phyloP scores from a whole-genome alignment of 2,329 filamentous ascomycete genomes.

The Penicillium sp. region DNA sequence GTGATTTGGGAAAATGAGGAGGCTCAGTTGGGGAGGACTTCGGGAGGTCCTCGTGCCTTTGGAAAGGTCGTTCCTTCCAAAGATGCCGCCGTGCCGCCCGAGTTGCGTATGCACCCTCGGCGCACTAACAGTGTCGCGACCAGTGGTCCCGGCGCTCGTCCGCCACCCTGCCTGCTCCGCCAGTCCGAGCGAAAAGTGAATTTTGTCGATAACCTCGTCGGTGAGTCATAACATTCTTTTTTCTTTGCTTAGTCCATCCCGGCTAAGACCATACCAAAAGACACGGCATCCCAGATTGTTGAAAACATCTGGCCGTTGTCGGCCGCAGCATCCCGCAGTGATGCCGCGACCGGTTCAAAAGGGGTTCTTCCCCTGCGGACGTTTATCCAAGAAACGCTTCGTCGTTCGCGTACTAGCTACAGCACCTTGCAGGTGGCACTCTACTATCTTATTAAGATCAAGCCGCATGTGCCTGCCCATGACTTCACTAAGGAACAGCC shows the following conservation, averaged over 20 bases:
- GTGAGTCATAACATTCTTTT: slow-evolving; percentile 63
- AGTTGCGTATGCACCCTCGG: slow-evolving; percentile 53
- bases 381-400: slow-evolving; percentile 96
- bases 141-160: slow-evolving; percentile 51
- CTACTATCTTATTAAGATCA: slow-evolving; percentile 94
- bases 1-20: slow-evolving; percentile 47
- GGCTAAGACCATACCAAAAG: slow-evolving; percentile 51
- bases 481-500: slow-evolving; percentile 87
- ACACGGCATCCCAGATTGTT: slow-evolving; percentile 95
- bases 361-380: slow-evolving; percentile 85
- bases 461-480: slow-evolving; percentile 77
- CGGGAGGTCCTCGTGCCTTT: slow-evolving; percentile 27
- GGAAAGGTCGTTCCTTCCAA: slow-evolving; percentile 31
- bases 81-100: slow-evolving; percentile 39
- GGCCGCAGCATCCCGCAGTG: slow-evolving; percentile 72
- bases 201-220: slow-evolving; percentile 95
- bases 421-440: slow-evolving; percentile 95
- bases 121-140: slow-evolving; percentile 53
- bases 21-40: slow-evolving; percentile 27
- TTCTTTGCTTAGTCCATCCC: not conserved
- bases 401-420: slow-evolving; percentile 92
- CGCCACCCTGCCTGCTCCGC: slow-evolving; percentile 74
- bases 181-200: slow-evolving; percentile 90
- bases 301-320: slow-evolving; percentile 96
- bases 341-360: slow-evolving; percentile 63